Conservation (phyloP, 1,139 yeast species). For the Candida albicans region DNA sequence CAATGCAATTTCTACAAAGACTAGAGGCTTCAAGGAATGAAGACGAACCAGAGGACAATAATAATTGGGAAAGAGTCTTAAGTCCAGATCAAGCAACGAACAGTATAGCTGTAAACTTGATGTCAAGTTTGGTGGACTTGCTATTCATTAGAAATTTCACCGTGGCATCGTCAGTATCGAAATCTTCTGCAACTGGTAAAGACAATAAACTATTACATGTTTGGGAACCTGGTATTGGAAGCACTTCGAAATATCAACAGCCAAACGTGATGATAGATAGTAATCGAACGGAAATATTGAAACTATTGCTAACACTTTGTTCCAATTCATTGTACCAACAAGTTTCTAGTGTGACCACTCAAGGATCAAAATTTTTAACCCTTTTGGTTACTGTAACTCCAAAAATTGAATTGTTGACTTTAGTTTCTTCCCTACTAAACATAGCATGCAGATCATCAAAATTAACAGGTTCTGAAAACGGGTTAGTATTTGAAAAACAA, state of each 20-base stretch:
- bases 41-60: conserved; percentile 9
- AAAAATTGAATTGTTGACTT: conserved; percentile 47
- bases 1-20: conserved; percentile 7
- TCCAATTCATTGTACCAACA: conserved; percentile 61
- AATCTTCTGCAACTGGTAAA: conserved; percentile 6
- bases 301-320: conserved; percentile 60
- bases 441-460: conserved; percentile 45
- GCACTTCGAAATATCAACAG: conserved; percentile 35
- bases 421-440: conserved; percentile 73
- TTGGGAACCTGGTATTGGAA: conserved; percentile 84
- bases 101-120: conserved; percentile 53
- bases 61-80: not conserved
- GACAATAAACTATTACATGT: conserved; percentile 20
- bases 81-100: conserved; percentile 7
- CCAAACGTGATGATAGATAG: conserved; percentile 58
- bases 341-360: conserved; percentile 43
- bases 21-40: not conserved
- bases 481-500: conserved; percentile 23
- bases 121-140: conserved; percentile 48
- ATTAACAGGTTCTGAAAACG: conserved; percentile 36
- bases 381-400: conserved; percentile 55
- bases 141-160: conserved; percentile 67
- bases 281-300: conserved; percentile 66
- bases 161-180: conserved; percentile 20
- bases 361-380: conserved; percentile 62